Base-by-base conservation (phyloP, 768 basidiomycete species). In the Suillus discolor region DNA sequence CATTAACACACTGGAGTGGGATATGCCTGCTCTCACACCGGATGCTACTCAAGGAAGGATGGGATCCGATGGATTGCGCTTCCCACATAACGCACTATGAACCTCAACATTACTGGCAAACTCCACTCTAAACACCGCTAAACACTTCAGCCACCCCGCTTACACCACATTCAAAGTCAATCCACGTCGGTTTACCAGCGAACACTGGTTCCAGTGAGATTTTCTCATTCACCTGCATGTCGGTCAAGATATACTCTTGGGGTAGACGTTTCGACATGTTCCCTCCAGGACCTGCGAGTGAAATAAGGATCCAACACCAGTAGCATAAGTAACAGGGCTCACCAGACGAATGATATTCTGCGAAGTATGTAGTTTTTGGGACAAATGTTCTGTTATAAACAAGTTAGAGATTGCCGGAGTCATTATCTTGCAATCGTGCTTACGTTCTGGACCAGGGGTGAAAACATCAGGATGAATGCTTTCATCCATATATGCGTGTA, bases 401-500 rank as follows among this genome's bases (percentile, higher is more conserved):
- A 44, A 34, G 5, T 67, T 2, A 41, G 38, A 47, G 25, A 59
- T 59, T n/a, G n/a, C n/a, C 12, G 16, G 57, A 6, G 13, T 25
- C 8, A 2, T 59, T 12, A 1, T 9, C 5, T 28, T 59, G 6
- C 25, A 18, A 59, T 41, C 4, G 16, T 36, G 13, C 57, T 39
- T 25, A 41, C 57, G 16, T 74, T 66, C 73, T 75, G 66, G 77
- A 72, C 67, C 86, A 88, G 0, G 78, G 1, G 73, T 83, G 78
- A 83, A 89, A 9, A 87, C 87, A 12, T 71, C 79, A 1, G 86
- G 80, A 8, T 76, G 57, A 41, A 89, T 81, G 67, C 81, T 85
- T 13, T 82, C 77, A 62, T 89, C 87, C 87, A 89, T 89, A 61
- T 80, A 83, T 0, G 82, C 87, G 6, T 74, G 75, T 8, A 89